Percentiles rank a stretch among this genome's conserved stretches.
Conservation (phyloP, 2,329 filamentous ascomycete species). For the Calonectria pseudoreteaudii region DNA sequence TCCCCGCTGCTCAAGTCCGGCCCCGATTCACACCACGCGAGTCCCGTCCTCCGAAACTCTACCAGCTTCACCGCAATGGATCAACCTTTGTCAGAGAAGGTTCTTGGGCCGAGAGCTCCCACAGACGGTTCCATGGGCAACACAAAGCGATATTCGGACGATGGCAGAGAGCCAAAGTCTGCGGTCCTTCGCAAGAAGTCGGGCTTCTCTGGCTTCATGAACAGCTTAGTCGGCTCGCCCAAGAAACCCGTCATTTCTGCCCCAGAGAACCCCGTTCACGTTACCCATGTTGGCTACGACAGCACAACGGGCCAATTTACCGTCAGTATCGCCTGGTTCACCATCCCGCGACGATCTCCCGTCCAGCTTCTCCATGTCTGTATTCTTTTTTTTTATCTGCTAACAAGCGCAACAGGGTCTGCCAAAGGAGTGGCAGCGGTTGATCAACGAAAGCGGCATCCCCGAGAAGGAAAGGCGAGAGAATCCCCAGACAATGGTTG, state of each 20-base stretch:
- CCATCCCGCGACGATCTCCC: constrained; percentile 30
- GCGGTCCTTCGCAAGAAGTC: constrained; percentile 82
- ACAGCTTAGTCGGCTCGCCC: constrained; percentile 83
- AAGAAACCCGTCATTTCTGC: constrained; percentile 96
- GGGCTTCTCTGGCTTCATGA: constrained; percentile 89
- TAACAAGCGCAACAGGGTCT: constrained; percentile 72
- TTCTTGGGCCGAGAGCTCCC: constrained; percentile 45
- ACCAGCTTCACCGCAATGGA: constrained; percentile 62
- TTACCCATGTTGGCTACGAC: constrained; percentile 98
- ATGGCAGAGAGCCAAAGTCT: constrained; percentile 73
- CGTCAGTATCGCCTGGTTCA: constrained; percentile 63
- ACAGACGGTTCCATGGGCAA: constrained; percentile 61
- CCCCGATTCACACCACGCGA: constrained; percentile 62
- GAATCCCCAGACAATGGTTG: constrained; percentile 94
- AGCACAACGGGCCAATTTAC: constrained; percentile 97
- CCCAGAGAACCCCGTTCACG: constrained; percentile 96
- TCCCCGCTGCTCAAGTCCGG: constrained; percentile 60
- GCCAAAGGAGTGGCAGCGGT: constrained; percentile 96
- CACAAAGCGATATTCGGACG: constrained; percentile 84
- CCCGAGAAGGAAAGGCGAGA: constrained; percentile 95
- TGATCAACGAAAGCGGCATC: constrained; percentile 95
- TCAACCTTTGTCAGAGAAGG: constrained; percentile 52
- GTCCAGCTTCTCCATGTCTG: not conserved
- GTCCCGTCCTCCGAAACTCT: constrained; percentile 73
- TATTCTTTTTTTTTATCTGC: not conserved